Conservation (phyloP, 495 filamentous ascomycete species). For the Aspergillus heteromorphus region DNA sequence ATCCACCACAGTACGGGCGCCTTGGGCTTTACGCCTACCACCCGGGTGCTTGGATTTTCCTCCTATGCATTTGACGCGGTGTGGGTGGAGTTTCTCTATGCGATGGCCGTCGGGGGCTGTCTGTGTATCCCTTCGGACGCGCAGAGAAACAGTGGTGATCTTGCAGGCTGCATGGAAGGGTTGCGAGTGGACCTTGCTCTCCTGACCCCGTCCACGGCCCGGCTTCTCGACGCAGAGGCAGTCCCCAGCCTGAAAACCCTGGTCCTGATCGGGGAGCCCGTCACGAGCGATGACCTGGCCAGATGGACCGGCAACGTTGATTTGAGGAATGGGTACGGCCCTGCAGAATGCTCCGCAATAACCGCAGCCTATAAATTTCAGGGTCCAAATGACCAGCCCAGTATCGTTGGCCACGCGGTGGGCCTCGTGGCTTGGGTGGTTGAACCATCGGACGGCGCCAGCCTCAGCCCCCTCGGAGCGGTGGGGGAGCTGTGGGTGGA, state of each 20-base stretch:
- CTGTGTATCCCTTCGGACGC: no score
- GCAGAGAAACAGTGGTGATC: no score
- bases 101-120: no score
- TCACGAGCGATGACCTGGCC: neutral
- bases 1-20: no score
- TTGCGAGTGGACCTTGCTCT: no score
- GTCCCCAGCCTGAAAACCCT: no score
- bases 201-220: no score
- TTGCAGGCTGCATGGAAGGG: no score
- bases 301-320: conserved; percentile 34
- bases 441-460: conserved; percentile 24
- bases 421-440: conserved; percentile 38
- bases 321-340: conserved; percentile 21
- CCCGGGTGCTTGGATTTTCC: conserved; percentile 18
- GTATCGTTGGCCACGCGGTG: conserved; percentile 24
- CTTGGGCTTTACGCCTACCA: neutral
- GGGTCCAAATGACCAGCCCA: conserved; percentile 12
- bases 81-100: no score
- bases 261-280: no score
- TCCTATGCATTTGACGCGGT: conserved; percentile 14
- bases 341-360: conserved; percentile 16
- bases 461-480: conserved; percentile 30
- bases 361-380: neutral
- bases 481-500: conserved; percentile 43
- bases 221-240: no score